These are phyloP conservation scores for Diaporthe vexans DNA, from an alignment of 2,329 filamentous ascomycete genomes.

Conservation along the genomic window DNA sequence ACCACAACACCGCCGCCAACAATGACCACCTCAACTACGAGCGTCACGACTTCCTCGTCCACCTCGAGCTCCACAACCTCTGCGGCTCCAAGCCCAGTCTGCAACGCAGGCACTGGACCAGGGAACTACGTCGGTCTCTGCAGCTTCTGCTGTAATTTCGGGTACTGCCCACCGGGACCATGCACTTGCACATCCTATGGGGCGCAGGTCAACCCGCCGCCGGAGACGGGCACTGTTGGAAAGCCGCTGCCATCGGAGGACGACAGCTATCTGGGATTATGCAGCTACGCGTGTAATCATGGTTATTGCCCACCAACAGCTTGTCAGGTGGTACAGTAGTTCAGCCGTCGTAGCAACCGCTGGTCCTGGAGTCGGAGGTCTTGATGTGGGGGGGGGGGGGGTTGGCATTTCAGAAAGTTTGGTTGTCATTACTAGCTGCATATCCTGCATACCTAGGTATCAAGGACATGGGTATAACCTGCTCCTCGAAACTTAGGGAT, in stretches of 20 bases:
- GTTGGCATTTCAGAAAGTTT: no score
- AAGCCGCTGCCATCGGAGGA: conserved; percentile 27
- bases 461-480: background rate
- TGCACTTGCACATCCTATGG: conserved; percentile 42
- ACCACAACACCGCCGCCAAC: conserved; percentile 6
- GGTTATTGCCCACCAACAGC: conserved; percentile 39
- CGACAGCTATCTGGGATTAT: conserved; percentile 37
- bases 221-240: conserved; percentile 32
- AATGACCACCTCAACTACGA: background rate
- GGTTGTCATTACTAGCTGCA: background rate
- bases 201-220: conserved; percentile 14
- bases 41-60: background rate
- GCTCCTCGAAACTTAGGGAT: background rate
- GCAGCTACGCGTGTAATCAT: conserved; percentile 40
- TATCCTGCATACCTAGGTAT: background rate
- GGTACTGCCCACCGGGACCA: conserved; percentile 42
- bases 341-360: no score
- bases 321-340: conserved; percentile 24
- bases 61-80: background rate
- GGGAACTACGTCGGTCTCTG: conserved; percentile 44
- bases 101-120: conserved; percentile 3
- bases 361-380: background rate
- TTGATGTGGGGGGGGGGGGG: accelerated
- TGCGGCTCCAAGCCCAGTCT: background rate
- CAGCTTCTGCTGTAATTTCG: conserved; percentile 42